Conservation (phyloP, 2,329 filamentous ascomycete species). For the Akanthomyces dipterigenus region DNA sequence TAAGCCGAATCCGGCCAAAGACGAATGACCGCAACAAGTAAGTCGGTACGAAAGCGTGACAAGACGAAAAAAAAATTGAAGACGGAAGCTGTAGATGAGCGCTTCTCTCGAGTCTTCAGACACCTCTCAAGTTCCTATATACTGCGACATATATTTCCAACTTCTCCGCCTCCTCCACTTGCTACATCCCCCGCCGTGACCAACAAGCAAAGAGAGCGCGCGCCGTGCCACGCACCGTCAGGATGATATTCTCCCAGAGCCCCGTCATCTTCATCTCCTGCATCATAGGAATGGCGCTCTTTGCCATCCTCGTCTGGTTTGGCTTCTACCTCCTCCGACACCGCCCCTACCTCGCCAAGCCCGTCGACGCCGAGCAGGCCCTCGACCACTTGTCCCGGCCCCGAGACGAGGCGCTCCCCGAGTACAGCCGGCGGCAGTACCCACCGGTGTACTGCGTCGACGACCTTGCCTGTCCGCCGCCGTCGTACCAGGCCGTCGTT, state of each 20-base stretch:
- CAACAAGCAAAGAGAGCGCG: not conserved
- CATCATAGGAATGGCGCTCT: not conserved
- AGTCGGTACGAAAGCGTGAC: not conserved
- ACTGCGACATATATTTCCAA: not conserved
- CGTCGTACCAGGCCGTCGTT: constrained; percentile 11
- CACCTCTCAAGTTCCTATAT: not conserved
- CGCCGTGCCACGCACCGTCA: not conserved
- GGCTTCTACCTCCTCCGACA: not conserved
- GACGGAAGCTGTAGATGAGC: not conserved
- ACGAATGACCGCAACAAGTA: not conserved
- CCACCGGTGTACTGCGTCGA: constrained; percentile 13
- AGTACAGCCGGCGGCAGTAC: not conserved
- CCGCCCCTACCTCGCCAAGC: not conserved
- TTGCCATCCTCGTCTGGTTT: not conserved
- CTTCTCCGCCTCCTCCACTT: not conserved
- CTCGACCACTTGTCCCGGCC: not conserved
- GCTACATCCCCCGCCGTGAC: not conserved
- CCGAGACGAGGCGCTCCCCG: not conserved
- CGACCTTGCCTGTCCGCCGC: constrained; percentile 13
- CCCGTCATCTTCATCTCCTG: constrained; percentile 8
- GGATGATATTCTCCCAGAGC: not conserved
- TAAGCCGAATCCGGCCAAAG: not conserved
- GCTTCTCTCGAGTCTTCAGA: too few relatives aligned
- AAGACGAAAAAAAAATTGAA: not conserved
- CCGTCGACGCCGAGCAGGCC: not conserved